Evolutionary conservation across 2,329 filamentous ascomycete genomes (phyloP).

Genomic region (Magnaporthales sp.): DNA sequence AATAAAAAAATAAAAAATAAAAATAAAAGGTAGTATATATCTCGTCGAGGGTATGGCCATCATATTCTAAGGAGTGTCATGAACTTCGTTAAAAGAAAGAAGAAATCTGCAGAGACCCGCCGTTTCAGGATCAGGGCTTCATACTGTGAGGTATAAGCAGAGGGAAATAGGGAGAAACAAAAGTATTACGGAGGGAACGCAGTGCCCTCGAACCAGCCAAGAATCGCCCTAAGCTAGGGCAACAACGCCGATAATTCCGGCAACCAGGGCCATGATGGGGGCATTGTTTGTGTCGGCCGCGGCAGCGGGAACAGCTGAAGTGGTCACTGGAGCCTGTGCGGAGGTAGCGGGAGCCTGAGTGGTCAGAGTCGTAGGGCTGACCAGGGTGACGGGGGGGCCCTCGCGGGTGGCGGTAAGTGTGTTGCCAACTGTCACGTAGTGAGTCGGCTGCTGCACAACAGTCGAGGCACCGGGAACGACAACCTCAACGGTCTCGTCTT

Average conservation of each 20-base stretch:
- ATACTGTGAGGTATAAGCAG: neutral
- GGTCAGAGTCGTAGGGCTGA: conserved; percentile 21
- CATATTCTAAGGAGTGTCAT: neutral
- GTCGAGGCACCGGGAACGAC: conserved; percentile 22
- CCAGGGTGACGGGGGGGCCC: conserved; percentile 18
- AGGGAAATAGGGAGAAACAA: conserved; percentile 1
- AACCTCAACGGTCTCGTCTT: conserved; percentile 32
- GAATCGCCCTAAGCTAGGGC: conserved; percentile 23
- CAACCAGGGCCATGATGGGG: conserved; percentile 24
- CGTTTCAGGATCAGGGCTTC: neutral
- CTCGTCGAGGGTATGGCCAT: neutral
- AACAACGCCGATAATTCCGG: conserved; percentile 27
- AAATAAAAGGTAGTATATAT: neutral
- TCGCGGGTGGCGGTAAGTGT: conserved; percentile 18
- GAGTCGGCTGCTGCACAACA: conserved; percentile 24
- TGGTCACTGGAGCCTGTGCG: conserved; percentile 9
- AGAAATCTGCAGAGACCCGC: neutral
- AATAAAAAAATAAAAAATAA: neutral
- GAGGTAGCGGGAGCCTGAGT: conserved; percentile 8
- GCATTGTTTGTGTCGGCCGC: conserved; percentile 22
- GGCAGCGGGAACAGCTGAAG: conserved; percentile 17
- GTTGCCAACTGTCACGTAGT: conserved; percentile 21
- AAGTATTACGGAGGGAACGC: neutral
- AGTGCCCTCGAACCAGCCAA: neutral
- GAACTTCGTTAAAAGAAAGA: neutral